These are phyloP conservation scores for Myxozyma geophila DNA, from an alignment of 805 yeast genomes.

Conservation along the genomic window DNA sequence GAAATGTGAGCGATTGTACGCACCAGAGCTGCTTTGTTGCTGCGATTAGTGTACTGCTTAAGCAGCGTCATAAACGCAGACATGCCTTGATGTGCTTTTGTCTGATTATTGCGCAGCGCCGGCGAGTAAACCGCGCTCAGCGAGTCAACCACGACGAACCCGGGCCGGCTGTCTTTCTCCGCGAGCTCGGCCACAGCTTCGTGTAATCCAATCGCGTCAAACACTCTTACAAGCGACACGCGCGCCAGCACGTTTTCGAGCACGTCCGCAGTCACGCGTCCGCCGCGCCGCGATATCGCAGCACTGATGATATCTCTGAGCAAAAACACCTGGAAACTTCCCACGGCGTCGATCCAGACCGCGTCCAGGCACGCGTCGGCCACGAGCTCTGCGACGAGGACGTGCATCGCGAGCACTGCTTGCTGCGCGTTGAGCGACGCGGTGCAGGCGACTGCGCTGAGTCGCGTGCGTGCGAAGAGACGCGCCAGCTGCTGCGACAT, in stretches of 20 bases:
- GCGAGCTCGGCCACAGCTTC: conserved; percentile 14
- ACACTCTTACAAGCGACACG: conserved; percentile 24
- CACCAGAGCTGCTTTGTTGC: conserved; percentile 11
- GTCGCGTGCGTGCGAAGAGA: conserved; percentile 17
- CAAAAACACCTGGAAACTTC: conserved; percentile 24
- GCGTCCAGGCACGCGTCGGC: neutral
- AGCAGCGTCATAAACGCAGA: neutral
- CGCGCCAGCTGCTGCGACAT: conserved; percentile 5
- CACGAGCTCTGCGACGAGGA: conserved; percentile 21
- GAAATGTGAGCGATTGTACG: neutral
- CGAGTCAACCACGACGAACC: conserved; percentile 17
- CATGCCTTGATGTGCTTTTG: conserved; percentile 21
- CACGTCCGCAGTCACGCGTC: neutral
- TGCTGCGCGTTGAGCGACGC: conserved; percentile 10
- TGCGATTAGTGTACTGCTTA: neutral
- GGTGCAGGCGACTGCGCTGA: conserved; percentile 15
- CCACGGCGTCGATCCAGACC: conserved; percentile 30
- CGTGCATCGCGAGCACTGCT: conserved; percentile 24
- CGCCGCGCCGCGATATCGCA: neutral
- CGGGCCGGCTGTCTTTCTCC: neutral
- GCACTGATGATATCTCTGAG: conserved; percentile 15
- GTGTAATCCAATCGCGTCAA: conserved; percentile 23
- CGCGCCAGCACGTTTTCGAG: conserved; percentile 5
- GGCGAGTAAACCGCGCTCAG: conserved; percentile 14
- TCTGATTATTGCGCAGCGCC: conserved; percentile 24